These are phyloP conservation scores for Drosera capensis DNA, from an alignment of 148 eudicot species.

Conservation along the genomic window DNA sequence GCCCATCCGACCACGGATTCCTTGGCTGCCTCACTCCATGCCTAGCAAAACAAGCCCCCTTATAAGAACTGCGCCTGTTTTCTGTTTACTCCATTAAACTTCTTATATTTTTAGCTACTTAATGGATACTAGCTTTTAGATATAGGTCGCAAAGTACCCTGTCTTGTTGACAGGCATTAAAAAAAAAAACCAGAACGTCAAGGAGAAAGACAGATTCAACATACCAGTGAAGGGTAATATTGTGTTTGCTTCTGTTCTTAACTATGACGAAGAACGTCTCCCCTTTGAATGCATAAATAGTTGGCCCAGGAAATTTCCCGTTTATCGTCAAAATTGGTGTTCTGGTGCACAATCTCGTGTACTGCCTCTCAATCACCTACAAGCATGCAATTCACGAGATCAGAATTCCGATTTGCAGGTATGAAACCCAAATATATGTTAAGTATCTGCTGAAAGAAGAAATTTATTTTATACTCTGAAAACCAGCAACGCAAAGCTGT, in stretches of 20 bases:
- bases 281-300: slow-evolving; percentile 3
- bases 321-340: slow-evolving; percentile 6
- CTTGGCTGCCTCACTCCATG: slow-evolving; percentile 25
- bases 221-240: slow-evolving; percentile 11
- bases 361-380: not conserved
- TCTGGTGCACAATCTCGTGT: slow-evolving; percentile 4
- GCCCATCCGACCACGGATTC: slow-evolving; percentile 27
- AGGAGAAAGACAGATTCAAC: not conserved
- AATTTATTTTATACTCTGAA: too few relatives aligned
- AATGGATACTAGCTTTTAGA: too few relatives aligned
- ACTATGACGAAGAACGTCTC: slow-evolving; percentile 4
- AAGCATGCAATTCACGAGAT: too few relatives aligned
- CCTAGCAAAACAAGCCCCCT: slow-evolving; percentile 5
- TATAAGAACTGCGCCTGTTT: not conserved
- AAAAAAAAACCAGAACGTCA: not conserved
- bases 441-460: too few relatives aligned
- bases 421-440: too few relatives aligned
- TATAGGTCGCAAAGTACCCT: too few relatives aligned
- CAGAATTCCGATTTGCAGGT: too few relatives aligned
- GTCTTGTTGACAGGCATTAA: not conserved
- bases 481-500: too few relatives aligned
- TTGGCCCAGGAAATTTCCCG: slow-evolving; percentile 11
- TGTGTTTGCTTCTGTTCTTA: slow-evolving; percentile 1
- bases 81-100: not conserved
- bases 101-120: not conserved